A percentile compares a stretch with the other conserved stretches of the same genome.
Conservation (phyloP, 78 protist genomes). For the Cavenderia fasciculata region DNA sequence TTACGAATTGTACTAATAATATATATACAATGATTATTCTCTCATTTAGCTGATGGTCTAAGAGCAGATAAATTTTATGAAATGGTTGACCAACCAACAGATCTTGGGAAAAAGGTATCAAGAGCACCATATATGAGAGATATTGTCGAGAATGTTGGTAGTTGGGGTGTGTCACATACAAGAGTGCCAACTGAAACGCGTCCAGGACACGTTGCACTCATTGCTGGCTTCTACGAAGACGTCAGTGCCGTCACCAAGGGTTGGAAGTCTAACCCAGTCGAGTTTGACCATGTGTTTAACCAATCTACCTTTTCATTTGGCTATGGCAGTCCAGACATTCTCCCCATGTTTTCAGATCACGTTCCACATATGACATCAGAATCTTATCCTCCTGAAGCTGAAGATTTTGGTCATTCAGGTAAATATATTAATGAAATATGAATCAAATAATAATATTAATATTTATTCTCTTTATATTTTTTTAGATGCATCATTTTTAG, state of each 20-base stretch:
- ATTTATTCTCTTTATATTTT: too few species aligned
- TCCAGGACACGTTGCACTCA: slow-evolving; percentile 94
- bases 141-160: slow-evolving; percentile 50
- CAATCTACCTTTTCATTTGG: slow-evolving; percentile 66
- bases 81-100: background rate
- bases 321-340: slow-evolving; percentile 90
- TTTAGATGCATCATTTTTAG: slow-evolving; percentile 80
- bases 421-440: background rate
- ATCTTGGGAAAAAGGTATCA: background rate
- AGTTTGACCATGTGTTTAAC: slow-evolving; percentile 91
- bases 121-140: slow-evolving; percentile 80
- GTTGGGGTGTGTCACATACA: slow-evolving; percentile 92
- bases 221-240: slow-evolving; percentile 95
- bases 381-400: slow-evolving; percentile 75
- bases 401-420: slow-evolving; percentile 83
- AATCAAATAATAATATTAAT: too few species aligned
- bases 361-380: slow-evolving; percentile 47
- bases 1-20: background rate
- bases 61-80: slow-evolving; percentile 91
- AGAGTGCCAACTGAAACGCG: slow-evolving; percentile 96
- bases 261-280: slow-evolving; percentile 91
- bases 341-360: slow-evolving; percentile 84
- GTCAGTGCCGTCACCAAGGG: slow-evolving; percentile 93
- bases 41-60: slow-evolving; percentile 83
- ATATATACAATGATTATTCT: background rate